phyloP scores from a whole-genome alignment of 208 protist species.

The Naegleria gruberi region DNA sequence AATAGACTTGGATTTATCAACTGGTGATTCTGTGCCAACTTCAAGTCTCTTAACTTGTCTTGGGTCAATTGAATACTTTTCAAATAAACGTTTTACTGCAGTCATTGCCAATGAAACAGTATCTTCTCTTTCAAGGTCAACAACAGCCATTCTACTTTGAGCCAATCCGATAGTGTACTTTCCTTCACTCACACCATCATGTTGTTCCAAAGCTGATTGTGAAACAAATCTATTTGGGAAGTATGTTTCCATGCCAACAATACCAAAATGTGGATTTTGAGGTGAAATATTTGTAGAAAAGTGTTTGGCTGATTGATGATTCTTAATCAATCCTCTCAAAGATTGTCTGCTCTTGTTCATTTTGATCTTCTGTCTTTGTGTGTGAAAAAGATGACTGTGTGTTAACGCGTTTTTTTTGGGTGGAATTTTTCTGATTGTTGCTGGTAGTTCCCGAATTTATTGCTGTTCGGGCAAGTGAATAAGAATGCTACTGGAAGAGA shows the following conservation, averaged over 20 bases:
- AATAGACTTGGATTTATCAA: constrained; percentile 78
- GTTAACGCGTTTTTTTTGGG: no score
- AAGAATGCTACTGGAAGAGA: no score
- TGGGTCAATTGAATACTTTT: constrained; percentile 52
- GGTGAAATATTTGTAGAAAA: no score
- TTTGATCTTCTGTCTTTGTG: no score
- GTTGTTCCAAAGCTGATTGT: constrained; percentile 61
- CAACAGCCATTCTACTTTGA: constrained; percentile 68
- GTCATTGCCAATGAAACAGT: constrained; percentile 71
- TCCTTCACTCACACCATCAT: constrained; percentile 50
- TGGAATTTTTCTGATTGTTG: no score
- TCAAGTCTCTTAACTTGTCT: constrained; percentile 64
- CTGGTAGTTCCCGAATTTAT: no score
- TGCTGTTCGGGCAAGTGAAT: no score
- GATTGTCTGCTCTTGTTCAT: no score
- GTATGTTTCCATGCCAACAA: constrained; percentile 69
- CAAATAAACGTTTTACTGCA: constrained; percentile 52
- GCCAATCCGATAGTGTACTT: constrained; percentile 80
- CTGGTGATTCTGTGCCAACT: constrained; percentile 77
- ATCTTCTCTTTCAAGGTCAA: constrained; percentile 63
- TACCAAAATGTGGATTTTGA: constrained; percentile 43
- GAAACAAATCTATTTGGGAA: constrained; percentile 61
- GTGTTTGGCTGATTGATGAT: no score
- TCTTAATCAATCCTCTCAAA: no score
- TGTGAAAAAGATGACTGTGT: no score